Evolutionary conservation across 495 filamentous ascomycete genomes (phyloP), one percentile per base, ranked within the genome.

Genomic region (Hypoxylon subgilvum): DNA sequence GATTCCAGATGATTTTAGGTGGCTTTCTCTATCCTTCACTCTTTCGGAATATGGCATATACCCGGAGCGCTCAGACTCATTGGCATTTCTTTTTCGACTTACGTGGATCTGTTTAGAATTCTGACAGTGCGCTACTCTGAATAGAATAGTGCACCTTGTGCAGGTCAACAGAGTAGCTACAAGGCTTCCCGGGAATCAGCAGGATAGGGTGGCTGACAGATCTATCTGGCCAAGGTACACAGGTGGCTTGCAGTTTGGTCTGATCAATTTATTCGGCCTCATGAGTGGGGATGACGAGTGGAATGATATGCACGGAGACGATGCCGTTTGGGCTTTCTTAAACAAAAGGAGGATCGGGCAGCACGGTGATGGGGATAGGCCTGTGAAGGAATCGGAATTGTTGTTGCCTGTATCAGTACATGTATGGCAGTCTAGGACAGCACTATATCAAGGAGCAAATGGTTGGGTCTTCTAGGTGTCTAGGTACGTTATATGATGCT

Each of bases 1-100:
- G 3, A 23, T 39, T 18, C 39, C 23, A 19, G 36, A n/a, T 34
- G 21, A 18, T 47, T 19, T 50, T 30, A 10, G 7, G 22, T 56
- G 4, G 5, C 7, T 57, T 51, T 54, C 12, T 48, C 50, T 60
- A 28, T 60, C 10, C 60, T 39, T 47, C 59, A 48, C 34, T 63
- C 47, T 57, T 60, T 57, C 41, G 41, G 51, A 57, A 53, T 13
- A 42, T 59, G 51, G 47, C 53, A 63, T 67, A 63, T 67, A 67
- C 63, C 63, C 63, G 42, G 47, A 56, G 31, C 34, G 47, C 25
- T 51, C 28, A 45, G 50, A 51, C 38, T 16, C 40, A 46, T 59
- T 28, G 27, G 39, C 44, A 58, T 46, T 63, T 63, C 32, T 31
- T 43, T 35, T 46, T 25, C 43, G 13, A 21, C 46, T 52, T 50